These are phyloP conservation scores for Moesziomyces antarcticus DNA, from an alignment of 1,284 basidiomycete genomes.

Conservation along the genomic window DNA sequence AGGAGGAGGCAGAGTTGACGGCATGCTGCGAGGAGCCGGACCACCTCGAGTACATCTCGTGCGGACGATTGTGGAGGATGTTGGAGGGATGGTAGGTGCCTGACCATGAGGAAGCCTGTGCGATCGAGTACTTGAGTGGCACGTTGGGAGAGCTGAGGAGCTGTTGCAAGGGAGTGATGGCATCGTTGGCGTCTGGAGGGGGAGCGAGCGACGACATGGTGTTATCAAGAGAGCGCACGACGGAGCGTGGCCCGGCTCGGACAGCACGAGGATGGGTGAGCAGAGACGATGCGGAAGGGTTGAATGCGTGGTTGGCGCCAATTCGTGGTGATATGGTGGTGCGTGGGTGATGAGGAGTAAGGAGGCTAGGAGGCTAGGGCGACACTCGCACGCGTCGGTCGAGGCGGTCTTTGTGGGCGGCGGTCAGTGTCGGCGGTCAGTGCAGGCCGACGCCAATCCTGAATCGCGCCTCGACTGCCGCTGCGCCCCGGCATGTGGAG, in stretches of 20 bases:
- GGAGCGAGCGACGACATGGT: constrained; percentile 9
- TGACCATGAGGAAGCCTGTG: constrained; percentile 60
- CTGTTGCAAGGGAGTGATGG: constrained; percentile 27
- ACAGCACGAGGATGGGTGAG: too few relatives aligned
- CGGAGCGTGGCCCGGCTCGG: constrained; percentile 2
- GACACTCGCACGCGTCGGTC: too few relatives aligned
- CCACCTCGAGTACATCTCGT: constrained; percentile 57
- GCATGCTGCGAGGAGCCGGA: constrained; percentile 51
- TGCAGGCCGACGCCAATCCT: too few relatives aligned
- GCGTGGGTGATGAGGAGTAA: too few relatives aligned
- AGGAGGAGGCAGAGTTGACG: constrained; percentile 15
- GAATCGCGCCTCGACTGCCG: too few relatives aligned
- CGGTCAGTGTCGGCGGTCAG: too few relatives aligned
- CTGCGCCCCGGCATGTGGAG: too few relatives aligned
- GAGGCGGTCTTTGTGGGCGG: too few relatives aligned
- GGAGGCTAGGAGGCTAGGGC: too few relatives aligned
- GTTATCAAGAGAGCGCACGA: not conserved
- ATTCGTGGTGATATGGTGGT: too few relatives aligned
- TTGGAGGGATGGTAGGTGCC: constrained; percentile 60
- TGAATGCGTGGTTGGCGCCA: too few relatives aligned
- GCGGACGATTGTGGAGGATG: constrained; percentile 55
- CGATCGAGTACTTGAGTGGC: constrained; percentile 46
- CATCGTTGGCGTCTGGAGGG: constrained; percentile 16
- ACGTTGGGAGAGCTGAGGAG: constrained; percentile 29
- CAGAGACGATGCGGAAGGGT: too few relatives aligned